A percentile compares a stretch with the other conserved stretches of the same genome.
These are phyloP conservation scores for Botrytis squamosa DNA, from an alignment of 2,329 filamentous ascomycete genomes.

Conservation along the genomic window DNA sequence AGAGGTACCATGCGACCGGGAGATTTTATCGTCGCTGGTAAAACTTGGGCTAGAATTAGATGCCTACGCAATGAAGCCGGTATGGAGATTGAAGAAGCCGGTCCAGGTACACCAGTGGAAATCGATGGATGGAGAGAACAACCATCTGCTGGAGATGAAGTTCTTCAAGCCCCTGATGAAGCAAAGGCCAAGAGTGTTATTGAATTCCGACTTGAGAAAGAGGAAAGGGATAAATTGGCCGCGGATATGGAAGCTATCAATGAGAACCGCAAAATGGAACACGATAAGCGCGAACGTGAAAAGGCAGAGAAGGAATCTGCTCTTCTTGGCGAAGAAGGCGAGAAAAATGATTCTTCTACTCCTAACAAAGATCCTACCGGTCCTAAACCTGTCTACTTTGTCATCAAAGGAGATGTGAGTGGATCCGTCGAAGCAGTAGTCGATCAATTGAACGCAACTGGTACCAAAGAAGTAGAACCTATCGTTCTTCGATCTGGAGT, in stretches of 20 bases:
- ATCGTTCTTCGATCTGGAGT: slow-evolving; percentile 75
- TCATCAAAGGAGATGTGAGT: slow-evolving; percentile 89
- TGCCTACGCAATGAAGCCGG: slow-evolving; percentile 84
- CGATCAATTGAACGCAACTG: slow-evolving; percentile 72
- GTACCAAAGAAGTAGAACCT: slow-evolving; percentile 79
- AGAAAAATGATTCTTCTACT: slow-evolving; percentile 33
- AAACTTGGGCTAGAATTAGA: slow-evolving; percentile 84
- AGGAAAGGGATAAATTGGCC: slow-evolving; percentile 64
- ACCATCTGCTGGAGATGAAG: slow-evolving; percentile 81
- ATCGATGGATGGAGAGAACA: slow-evolving; percentile 92
- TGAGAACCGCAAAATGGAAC: slow-evolving; percentile 54
- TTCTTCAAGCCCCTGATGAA: slow-evolving; percentile 80
- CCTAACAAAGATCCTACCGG: slow-evolving; percentile 38
- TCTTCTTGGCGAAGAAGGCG: slow-evolving; percentile 42
- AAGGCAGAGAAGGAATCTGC: slow-evolving; percentile 49
- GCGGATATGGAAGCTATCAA: slow-evolving; percentile 77
- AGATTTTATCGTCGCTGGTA: slow-evolving; percentile 82
- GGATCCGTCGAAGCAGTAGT: slow-evolving; percentile 91
- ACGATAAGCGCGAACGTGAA: slow-evolving; percentile 62
- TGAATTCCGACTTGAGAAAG: slow-evolving; percentile 70
- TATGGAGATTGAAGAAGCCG: slow-evolving; percentile 65
- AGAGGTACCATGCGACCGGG: slow-evolving; percentile 80
- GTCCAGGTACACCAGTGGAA: slow-evolving; percentile 86
- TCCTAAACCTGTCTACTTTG: slow-evolving; percentile 67
- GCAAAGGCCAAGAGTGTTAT: slow-evolving; percentile 75